Base-by-base conservation (phyloP, 106 monocot species). In the Dendrobium huoshanense region DNA sequence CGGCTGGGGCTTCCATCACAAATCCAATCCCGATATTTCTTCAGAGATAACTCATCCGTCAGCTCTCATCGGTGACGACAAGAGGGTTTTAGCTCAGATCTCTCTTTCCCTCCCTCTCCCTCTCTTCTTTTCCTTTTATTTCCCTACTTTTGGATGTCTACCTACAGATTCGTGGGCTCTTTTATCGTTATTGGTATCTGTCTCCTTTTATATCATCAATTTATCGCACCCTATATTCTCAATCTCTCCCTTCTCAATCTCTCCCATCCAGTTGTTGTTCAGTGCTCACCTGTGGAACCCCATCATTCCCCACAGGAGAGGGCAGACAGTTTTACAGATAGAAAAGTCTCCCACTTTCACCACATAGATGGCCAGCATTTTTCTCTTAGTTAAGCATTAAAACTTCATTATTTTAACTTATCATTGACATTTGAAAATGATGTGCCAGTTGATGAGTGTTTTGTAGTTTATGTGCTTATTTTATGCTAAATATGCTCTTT, bases 1-100 rank as follows among this genome's bases (percentile, higher is more conserved):
- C 93, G 8, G 87, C 27, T 43, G 49, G 76, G 13, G 76, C n/a
- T 49, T 76, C 76, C 76, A 76, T 76, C 6, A 41, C 13, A 49
- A 76, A 76, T n/a, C 49, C 76, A 7, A 76, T 24, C 25, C 40
- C 4, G 8, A 0, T 49, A 5, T 51, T 76, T 27, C 49, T 41
- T 48, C 48, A 48, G 45, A 76, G 19, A 74, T 4, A 41, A 4
- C 76, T 49, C 76, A 76, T 76, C 19, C 2, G 43, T 44, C 51
- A 19, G 47, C 6, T 41, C 41, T n/a, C 7, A 0, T 72, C 45
- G 72, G 37, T 72, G 31, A 15, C 37, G 40, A 37, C 19, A 43
- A 44, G 75, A 17, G n/a, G 2, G 17, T 24, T 75, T 25, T 48
- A 48, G 48, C 25, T 75, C 75, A 61, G 31, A 68, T 25, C 29